Conservation (phyloP, 129 eudicot genomes). For the Apium graveolens region DNA sequence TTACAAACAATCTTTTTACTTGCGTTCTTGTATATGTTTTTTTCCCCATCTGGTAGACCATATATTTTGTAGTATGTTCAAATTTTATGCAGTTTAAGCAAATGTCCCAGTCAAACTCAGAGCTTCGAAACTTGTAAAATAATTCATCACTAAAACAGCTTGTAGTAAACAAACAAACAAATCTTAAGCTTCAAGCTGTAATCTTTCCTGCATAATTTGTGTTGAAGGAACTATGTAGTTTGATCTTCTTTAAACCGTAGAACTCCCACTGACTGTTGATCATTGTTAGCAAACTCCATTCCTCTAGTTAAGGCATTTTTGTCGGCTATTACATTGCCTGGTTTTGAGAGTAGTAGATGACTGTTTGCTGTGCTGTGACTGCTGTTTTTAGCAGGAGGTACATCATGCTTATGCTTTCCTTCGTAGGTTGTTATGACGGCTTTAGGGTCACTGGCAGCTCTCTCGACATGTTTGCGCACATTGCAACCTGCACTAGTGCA, state of each 20-base stretch:
- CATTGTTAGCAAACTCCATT: conserved; percentile 32
- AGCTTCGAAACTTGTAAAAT: background rate
- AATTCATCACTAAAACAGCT: conserved; percentile 4
- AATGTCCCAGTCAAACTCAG: background rate
- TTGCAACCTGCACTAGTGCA: conserved; percentile 71
- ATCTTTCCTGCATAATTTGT: background rate
- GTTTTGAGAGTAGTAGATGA: conserved; percentile 39
- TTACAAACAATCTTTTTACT: background rate
- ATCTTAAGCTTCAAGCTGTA: conserved; percentile 7
- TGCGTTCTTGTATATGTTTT: background rate
- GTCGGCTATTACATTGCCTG: conserved; percentile 28
- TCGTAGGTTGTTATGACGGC: conserved; percentile 87
- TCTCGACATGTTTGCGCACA: conserved; percentile 79
- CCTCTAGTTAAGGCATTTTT: conserved; percentile 26
- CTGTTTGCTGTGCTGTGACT: conserved; percentile 51
- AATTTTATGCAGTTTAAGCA: conserved; percentile 13
- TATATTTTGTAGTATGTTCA: conserved; percentile 5
- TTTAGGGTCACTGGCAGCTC: conserved; percentile 90
- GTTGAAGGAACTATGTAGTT: conserved; percentile 22
- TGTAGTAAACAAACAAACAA: conserved; percentile 13
- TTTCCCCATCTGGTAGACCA: conserved; percentile 14
- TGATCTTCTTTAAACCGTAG: conserved; percentile 81
- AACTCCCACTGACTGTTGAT: conserved; percentile 46
- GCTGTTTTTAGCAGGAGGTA: conserved; percentile 75
- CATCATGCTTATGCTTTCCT: conserved; percentile 87